Conservation (phyloP, 495 filamentous ascomycete species). For the Jackrogersella multiformis region DNA sequence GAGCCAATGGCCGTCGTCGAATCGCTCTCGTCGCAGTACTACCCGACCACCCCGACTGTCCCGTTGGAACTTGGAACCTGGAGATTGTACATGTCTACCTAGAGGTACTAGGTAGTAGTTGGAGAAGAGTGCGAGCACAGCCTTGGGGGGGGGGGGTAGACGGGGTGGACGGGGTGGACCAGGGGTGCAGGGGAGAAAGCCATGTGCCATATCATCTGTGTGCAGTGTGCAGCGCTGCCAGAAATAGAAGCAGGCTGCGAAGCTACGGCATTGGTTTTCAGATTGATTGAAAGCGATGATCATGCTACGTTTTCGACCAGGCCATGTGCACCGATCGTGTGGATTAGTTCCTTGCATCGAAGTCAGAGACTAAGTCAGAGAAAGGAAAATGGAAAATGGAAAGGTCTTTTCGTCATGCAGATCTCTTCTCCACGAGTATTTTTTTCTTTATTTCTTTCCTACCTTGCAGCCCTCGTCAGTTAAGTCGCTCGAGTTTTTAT, state of each 20-base stretch:
- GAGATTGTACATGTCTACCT: conserved; percentile 26
- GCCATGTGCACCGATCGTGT: conserved; percentile 31
- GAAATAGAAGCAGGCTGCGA: conserved; percentile 38
- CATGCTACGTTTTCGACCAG: conserved; percentile 25
- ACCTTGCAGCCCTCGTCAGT: neutral
- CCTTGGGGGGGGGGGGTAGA: conserved; percentile 11
- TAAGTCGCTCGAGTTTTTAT: too few relatives aligned
- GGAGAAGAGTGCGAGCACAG: conserved; percentile 36
- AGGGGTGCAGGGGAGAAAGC: conserved; percentile 30
- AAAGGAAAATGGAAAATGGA: too few relatives aligned
- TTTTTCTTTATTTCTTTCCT: neutral
- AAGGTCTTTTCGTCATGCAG: conserved; percentile 6
- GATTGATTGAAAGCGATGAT: conserved; percentile 37
- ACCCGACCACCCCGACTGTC: conserved; percentile 22
- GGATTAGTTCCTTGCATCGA: conserved; percentile 35
- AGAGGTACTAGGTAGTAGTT: too few relatives aligned
- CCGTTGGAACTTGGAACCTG: conserved; percentile 30
- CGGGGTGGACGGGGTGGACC: conserved; percentile 15
- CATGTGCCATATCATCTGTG: conserved; percentile 42
- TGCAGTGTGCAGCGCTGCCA: conserved; percentile 33
- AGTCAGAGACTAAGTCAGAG: conserved; percentile 3
- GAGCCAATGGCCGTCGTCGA: conserved; percentile 13
- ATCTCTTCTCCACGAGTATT: neutral
- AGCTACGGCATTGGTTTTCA: conserved; percentile 38
- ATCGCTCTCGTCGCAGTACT: conserved; percentile 8